Evolutionary conservation across 176 grass and related monocot species (phyloP).

Genomic region (Aegilops sharonensis): DNA sequence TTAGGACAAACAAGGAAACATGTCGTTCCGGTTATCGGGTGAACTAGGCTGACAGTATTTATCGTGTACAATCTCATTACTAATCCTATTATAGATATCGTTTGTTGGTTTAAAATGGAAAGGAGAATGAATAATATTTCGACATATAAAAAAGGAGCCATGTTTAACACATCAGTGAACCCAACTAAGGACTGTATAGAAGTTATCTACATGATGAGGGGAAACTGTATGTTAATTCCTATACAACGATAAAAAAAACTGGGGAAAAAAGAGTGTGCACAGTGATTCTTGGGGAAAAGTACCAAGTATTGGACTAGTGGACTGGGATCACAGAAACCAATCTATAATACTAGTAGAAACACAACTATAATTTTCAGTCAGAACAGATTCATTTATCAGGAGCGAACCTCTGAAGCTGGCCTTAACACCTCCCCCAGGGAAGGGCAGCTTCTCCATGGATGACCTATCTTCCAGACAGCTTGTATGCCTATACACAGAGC

Average conservation of each 20-base stretch:
- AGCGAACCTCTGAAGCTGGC: too few species aligned
- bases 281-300: too few species aligned
- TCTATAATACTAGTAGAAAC: too few species aligned
- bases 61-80: background rate
- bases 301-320: too few species aligned
- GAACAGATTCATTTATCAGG: too few species aligned
- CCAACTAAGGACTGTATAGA: conserved; percentile 63
- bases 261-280: background rate
- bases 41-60: too few species aligned
- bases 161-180: background rate
- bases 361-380: too few species aligned
- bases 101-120: conserved; percentile 20
- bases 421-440: conserved; percentile 66
- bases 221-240: background rate
- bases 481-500: background rate
- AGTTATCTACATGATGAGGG: conserved; percentile 54
- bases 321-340: background rate
- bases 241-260: background rate
- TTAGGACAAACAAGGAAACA: background rate
- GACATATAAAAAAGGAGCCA: background rate
- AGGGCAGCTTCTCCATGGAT: conserved; percentile 81
- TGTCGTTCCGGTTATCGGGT: background rate
- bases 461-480: conserved; percentile 43
- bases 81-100: background rate
- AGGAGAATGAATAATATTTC: background rate